These are phyloP conservation scores for Aspergillus puulaauensis DNA, from an alignment of 2,329 filamentous ascomycete genomes.

Conservation along the genomic window DNA sequence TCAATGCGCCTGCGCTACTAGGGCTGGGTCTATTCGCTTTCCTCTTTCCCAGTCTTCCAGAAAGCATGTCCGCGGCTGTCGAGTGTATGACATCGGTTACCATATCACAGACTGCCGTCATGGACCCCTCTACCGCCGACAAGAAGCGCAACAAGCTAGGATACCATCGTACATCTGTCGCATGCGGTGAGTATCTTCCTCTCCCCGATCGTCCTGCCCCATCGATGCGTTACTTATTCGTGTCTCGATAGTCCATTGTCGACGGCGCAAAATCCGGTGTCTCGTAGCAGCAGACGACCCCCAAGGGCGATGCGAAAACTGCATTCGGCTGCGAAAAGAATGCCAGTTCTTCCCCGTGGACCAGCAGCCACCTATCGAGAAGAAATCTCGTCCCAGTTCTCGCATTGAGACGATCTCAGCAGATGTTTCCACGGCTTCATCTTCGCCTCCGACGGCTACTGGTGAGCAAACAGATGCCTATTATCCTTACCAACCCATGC, in stretches of 20 bases:
- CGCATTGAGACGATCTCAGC: conserved; percentile 46
- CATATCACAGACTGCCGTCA: conserved; percentile 32
- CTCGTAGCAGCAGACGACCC: conserved; percentile 71
- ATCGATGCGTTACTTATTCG: conserved; percentile 18
- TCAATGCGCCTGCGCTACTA: conserved; percentile 28
- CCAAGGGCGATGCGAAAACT: conserved; percentile 82
- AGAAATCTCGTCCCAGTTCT: conserved; percentile 45
- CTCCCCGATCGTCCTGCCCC: not conserved
- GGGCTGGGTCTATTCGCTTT: conserved; percentile 17
- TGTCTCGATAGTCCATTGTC: conserved; percentile 71
- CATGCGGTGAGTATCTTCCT: conserved; percentile 73
- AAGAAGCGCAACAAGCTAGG: conserved; percentile 88
- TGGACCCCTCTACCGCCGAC: conserved; percentile 50
- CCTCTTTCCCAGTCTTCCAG: conserved; percentile 14
- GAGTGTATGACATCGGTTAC: conserved; percentile 34
- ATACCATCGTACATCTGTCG: conserved; percentile 92
- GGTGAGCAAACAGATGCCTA: conserved; percentile 37
- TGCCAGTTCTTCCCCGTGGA: conserved; percentile 92
- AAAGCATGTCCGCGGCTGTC: conserved; percentile 41
- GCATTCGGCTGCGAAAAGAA: conserved; percentile 90
- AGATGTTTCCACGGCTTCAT: conserved; percentile 50
- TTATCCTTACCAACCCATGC: conserved; percentile 37
- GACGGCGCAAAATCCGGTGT: conserved; percentile 90
- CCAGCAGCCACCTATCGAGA: conserved; percentile 60
- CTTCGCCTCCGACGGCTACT: conserved; percentile 41